phyloP scores from a whole-genome alignment of 2,329 filamentous ascomycete genomes.

The Ilyonectria destructans region DNA sequence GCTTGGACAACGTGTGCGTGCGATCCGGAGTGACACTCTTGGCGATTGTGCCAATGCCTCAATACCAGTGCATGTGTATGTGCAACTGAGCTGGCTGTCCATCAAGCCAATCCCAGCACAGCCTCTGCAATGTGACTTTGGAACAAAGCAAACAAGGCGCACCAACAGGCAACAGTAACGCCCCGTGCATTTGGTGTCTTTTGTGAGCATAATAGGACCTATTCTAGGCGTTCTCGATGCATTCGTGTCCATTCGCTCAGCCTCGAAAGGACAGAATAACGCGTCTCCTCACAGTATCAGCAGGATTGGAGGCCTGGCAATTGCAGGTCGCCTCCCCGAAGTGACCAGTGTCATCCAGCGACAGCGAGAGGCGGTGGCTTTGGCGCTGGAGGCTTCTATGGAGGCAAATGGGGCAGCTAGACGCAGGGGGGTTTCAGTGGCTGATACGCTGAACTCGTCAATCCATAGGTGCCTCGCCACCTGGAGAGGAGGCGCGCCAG shows the following conservation, averaged over 20 bases:
- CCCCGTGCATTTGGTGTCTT: not conserved
- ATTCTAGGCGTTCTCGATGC: not conserved
- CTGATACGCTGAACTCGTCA: not conserved
- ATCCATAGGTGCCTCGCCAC: not conserved
- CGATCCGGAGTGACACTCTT: too few relatives aligned
- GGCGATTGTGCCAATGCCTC: too few relatives aligned
- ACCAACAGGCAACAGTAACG: too few relatives aligned
- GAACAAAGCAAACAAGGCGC: too few relatives aligned
- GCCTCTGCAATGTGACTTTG: too few relatives aligned
- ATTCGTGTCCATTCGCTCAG: not conserved
- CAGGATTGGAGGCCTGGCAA: slow-evolving; percentile 3
- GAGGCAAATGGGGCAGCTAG: not conserved
- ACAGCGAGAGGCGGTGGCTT: not conserved
- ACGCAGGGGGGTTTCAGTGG: slow-evolving; percentile 5
- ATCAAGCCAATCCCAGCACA: too few relatives aligned
- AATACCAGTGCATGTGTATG: too few relatives aligned
- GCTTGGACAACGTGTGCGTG: too few relatives aligned
- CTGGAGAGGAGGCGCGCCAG: not conserved
- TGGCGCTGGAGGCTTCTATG: not conserved
- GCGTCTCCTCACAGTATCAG: not conserved
- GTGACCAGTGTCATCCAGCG: not conserved
- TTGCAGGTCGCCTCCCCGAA: not conserved
- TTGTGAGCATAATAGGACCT: not conserved
- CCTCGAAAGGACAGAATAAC: not conserved
- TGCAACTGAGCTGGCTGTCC: too few relatives aligned